These are phyloP conservation scores for Monosporozyma siamensis DNA, from an alignment of 805 yeast genomes.

Conservation along the genomic window DNA sequence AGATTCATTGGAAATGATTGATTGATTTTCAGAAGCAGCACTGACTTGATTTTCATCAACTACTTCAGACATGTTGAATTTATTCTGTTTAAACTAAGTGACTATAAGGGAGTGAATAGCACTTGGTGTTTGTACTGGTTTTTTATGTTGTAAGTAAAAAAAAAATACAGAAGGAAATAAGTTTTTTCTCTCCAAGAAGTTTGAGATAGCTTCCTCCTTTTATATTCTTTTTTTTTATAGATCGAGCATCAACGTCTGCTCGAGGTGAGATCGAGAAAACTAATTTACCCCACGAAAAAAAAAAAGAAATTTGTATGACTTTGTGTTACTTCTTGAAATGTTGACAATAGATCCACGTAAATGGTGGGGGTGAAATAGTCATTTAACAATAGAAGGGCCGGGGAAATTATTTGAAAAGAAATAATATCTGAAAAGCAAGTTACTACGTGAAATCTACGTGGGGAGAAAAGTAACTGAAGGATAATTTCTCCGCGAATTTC, in stretches of 20 bases:
- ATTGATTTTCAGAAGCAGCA: conserved; percentile 3
- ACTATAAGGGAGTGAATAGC: no score
- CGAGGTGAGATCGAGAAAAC: no score
- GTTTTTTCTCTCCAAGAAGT: background rate
- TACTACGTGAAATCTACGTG: no score
- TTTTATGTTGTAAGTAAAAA: background rate
- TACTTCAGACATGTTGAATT: conserved; percentile 1
- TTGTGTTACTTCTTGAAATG: no score
- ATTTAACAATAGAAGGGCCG: no score
- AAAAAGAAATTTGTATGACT: no score
- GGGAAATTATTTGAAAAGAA: no score
- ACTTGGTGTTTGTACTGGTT: background rate
- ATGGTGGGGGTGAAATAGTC: no score
- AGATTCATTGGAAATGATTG: conserved; percentile 3
- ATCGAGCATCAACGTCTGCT: background rate
- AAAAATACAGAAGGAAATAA: background rate
- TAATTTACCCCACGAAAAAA: background rate
- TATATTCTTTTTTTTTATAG: background rate
- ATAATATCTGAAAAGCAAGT: background rate
- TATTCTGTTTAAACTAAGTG: no score
- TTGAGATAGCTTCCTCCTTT: background rate
- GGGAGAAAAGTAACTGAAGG: background rate
- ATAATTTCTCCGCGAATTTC: background rate
- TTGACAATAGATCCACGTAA: no score
- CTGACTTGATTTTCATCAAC: conserved; percentile 5